A percentile compares a stretch with the other conserved stretches of the same genome.
These are phyloP conservation scores for Haematococcus lacustris DNA, from an alignment of 139 green algal species.

Conservation along the genomic window DNA sequence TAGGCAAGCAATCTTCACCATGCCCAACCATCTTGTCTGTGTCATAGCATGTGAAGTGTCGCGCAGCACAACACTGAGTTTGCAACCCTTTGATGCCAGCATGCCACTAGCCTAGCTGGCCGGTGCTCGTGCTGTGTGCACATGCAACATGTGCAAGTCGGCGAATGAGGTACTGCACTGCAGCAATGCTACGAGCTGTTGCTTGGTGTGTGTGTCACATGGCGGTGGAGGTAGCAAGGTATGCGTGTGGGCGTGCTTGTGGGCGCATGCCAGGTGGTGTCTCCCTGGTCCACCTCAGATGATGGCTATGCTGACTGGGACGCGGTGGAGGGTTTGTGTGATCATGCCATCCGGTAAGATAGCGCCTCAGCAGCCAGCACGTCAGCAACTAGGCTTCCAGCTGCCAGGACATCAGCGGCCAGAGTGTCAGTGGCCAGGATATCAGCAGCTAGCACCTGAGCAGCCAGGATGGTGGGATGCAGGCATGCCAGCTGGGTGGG, in stretches of 20 bases:
- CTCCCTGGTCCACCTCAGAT: slow-evolving; percentile 31
- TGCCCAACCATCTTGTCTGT: too few relatives aligned
- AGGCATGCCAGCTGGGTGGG: background rate
- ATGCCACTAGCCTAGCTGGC: background rate
- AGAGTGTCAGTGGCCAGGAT: background rate
- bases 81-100: too few relatives aligned
- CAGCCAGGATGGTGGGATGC: too few relatives aligned
- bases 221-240: background rate
- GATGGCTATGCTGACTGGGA: slow-evolving; percentile 74
- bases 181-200: background rate
- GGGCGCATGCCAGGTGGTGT: slow-evolving; percentile 41
- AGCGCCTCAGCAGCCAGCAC: background rate
- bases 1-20: too few relatives aligned
- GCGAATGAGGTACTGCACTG: background rate
- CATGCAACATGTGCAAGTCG: background rate
- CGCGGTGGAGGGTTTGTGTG: slow-evolving; percentile 59
- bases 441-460: too few relatives aligned
- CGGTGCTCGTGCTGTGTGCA: background rate
- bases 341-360: slow-evolving; percentile 63
- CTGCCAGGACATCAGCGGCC: background rate
- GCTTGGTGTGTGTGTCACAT: background rate
- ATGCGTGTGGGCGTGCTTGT: background rate
- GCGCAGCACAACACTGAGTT: too few relatives aligned
- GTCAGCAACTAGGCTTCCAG: background rate
- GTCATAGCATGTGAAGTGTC: too few relatives aligned